Evolutionary conservation across 805 yeast genomes (phyloP), one percentile per base, ranked within the genome.

Genomic region (Spathaspora arborariae): DNA sequence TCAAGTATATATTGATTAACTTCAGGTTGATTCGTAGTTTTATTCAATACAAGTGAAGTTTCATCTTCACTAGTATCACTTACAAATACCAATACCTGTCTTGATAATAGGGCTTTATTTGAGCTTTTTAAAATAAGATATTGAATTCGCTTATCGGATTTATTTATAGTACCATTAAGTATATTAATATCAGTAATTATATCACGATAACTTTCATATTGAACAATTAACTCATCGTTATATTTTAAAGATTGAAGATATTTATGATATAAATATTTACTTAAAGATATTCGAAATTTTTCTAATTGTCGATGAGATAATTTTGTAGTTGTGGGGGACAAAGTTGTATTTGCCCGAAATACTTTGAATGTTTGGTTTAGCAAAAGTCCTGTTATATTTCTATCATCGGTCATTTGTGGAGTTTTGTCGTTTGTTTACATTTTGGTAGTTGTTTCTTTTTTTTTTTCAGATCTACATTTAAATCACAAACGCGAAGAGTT

Each of bases 351-450:
- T 7, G 57, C 38, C 22, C 56, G 54, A 39, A 47, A 54, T 11
- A 55, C 22, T 39, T 53, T 53, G 44, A 54, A 58, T 2, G 56
- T 51, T 37, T 57, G 60, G 33, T 52, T 53, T 16, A 54, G 15
- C 33, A 56, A 45, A 16, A 54, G 24, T 9, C 39, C 45, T 15
- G 45, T n/a, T 42, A 51, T 41, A 24, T 37, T 27, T 20, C 35
- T 42, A 22, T 45, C 38, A 39, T 45, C 43, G 1, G 49, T 26
- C 49, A 42, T 46, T 20, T 20, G 39, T 37, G 22, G 5, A 37
- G 21, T 9, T 13, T 20, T 10, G 20, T 37, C n/a, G 7, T 37
- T 37, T 37, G 39, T 37, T 37, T 37, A 37, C 39, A 16, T 19
- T 37, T 37, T 10, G 37, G 10, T n/a, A 18, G 11, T n/a, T 11